Conservation (phyloP, 2,329 filamentous ascomycete species). For the Sporothrix curviconia region DNA sequence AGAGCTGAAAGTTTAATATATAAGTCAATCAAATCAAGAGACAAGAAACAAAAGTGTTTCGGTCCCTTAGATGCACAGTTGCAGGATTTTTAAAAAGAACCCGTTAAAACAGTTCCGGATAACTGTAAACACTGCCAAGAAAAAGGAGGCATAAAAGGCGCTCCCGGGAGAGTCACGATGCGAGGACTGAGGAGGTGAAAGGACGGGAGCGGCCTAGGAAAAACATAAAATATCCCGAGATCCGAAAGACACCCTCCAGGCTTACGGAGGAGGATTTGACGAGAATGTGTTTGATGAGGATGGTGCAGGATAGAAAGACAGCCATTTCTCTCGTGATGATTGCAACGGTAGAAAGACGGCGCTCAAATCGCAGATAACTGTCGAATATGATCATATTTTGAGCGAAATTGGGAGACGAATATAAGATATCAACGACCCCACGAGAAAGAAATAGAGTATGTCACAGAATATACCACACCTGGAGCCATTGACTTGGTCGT, state of each 20-base stretch:
- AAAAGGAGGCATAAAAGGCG: not conserved
- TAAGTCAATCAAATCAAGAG: not conserved
- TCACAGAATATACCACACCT: too few relatives aligned
- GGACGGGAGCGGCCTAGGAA: not conserved
- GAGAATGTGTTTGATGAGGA: too few relatives aligned
- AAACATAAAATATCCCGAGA: not conserved
- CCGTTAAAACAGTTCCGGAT: not conserved
- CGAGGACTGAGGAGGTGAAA: not conserved
- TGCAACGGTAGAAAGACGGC: too few relatives aligned
- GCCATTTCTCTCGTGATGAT: not conserved
- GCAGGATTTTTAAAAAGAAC: too few relatives aligned
- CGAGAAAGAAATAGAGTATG: too few relatives aligned
- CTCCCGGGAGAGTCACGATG: not conserved
- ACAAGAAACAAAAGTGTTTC: not conserved
- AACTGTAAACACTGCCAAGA: slow-evolving; percentile 8
- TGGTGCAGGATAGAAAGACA: too few relatives aligned
- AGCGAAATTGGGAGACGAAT: too few relatives aligned
- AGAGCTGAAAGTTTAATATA: not conserved
- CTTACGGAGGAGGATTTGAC: not conserved
- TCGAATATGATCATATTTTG: too few relatives aligned
- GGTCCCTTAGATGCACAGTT: not conserved
- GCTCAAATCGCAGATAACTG: too few relatives aligned
- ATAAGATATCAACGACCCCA: too few relatives aligned
- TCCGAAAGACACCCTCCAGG: not conserved
- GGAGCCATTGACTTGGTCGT: too few relatives aligned